Conservation (phyloP, 139 green algal species). For the Mesotaenium endlicherianum region DNA sequence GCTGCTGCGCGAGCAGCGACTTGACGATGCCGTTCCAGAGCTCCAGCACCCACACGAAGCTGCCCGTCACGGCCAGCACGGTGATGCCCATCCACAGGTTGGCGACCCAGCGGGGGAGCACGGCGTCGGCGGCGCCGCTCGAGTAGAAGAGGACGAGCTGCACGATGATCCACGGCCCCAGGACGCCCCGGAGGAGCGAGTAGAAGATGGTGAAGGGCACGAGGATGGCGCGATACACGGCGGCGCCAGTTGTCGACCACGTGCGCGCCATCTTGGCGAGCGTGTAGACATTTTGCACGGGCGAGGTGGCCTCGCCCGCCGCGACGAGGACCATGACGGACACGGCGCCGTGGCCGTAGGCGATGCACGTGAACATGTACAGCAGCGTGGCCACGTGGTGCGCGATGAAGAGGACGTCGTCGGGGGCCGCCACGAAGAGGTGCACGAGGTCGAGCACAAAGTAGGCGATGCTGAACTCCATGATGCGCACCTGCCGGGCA, state of each 20-base stretch:
- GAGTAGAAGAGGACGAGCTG: background rate
- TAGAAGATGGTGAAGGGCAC: background rate
- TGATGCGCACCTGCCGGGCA: background rate
- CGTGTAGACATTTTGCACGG: background rate
- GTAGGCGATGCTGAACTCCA: background rate
- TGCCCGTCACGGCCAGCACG: background rate
- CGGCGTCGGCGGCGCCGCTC: background rate
- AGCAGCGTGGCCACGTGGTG: background rate
- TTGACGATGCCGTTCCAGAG: background rate
- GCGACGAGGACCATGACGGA: background rate
- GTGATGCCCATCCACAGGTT: background rate
- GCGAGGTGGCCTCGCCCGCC: background rate
- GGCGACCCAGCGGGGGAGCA: background rate
- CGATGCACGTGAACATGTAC: background rate
- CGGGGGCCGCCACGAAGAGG: background rate
- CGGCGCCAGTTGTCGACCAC: background rate
- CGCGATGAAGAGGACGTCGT: background rate
- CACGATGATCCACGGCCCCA: background rate
- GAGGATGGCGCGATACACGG: background rate
- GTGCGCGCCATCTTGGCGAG: background rate
- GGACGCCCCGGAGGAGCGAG: background rate
- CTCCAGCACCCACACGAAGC: background rate
- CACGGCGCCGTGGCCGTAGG: background rate
- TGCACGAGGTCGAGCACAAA: background rate
- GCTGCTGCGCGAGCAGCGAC: too few relatives aligned